phyloP scores from a whole-genome alignment of 331 rosid genomes.

The Cucumis variabilis region DNA sequence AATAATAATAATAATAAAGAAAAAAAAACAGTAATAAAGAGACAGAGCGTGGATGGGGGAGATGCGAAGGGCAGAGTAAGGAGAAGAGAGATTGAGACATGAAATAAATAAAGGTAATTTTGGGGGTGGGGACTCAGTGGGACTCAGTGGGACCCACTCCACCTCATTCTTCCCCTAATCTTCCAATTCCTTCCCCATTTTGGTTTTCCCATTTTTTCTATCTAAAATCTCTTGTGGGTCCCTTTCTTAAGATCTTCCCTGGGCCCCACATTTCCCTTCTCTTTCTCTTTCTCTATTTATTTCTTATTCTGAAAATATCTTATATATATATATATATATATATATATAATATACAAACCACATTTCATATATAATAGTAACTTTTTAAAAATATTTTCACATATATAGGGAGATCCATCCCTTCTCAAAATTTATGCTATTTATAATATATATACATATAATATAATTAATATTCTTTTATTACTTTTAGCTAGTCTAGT shows the following conservation, averaged over 20 bases:
- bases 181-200: constrained; percentile 18
- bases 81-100: constrained; percentile 17
- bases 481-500: no score
- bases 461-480: no score
- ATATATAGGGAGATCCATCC: no score
- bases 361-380: no score
- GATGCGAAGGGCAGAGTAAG: neutral
- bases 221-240: constrained; percentile 25
- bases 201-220: constrained; percentile 15
- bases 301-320: no score
- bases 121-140: neutral
- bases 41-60: constrained; percentile 29
- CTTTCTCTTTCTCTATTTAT: neutral
- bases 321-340: no score
- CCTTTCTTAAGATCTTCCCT: neutral
- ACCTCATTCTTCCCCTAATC: constrained; percentile 24
- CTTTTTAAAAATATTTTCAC: no score
- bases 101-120: neutral
- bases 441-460: no score
- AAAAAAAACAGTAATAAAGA: neutral
- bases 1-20: neutral
- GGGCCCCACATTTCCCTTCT: neutral
- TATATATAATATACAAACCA: no score
- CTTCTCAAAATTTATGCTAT: no score
- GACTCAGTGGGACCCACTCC: constrained; percentile 19